Evolutionary conservation across 257 asterid genomes (phyloP), one percentile per base, ranked within the genome.

Genomic region (Solanum chilense): DNA sequence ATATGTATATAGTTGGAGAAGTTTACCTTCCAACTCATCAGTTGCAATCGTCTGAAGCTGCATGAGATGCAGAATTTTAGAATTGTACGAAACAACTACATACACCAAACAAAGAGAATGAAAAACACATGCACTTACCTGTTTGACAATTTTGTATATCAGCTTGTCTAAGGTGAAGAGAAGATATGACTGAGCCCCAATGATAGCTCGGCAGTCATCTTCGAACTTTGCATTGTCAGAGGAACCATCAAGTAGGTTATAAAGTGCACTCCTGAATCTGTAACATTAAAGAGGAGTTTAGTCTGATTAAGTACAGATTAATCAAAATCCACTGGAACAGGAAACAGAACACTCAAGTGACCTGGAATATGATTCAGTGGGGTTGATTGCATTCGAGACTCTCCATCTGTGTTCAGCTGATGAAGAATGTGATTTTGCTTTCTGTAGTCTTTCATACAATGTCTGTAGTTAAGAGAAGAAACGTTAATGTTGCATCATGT

Each of bases 81-180:
- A 85, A 62, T 35, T 23, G 70, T 71, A 41, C 71, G 52, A 86
- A 84, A 52, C 68, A 86, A 44, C 75, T 73, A 68, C 82, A 69
- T 69, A 86, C 37, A 29, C 66, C 16, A 41, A 74, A 45, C 35
- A 45, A 37, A 27, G 56, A 39, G 62, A 85, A 68, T 7, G 52
- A 75, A 12, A 87, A 80, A 82, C 31, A 11, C 60, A 41, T 82
- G 88, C 84, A 84, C 49, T 80, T 85, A 95, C 99, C 98, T 93
- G 99, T 88, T 95, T 95, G 90, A 96, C 92, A 88, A 96, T 93
- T 92, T 95, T 97, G 87, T 92, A 95, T 88, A 97, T 95, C 89
- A 97, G 96, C 93, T 96, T 97, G 95, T 96, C 99, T 86, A 97
- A 89, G 33, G 98, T 97, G 89, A 93, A 95, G 88, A 97, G 98